Base-by-base conservation (phyloP, 371 early-diverging fungal species). In the Entomophthora muscae region DNA sequence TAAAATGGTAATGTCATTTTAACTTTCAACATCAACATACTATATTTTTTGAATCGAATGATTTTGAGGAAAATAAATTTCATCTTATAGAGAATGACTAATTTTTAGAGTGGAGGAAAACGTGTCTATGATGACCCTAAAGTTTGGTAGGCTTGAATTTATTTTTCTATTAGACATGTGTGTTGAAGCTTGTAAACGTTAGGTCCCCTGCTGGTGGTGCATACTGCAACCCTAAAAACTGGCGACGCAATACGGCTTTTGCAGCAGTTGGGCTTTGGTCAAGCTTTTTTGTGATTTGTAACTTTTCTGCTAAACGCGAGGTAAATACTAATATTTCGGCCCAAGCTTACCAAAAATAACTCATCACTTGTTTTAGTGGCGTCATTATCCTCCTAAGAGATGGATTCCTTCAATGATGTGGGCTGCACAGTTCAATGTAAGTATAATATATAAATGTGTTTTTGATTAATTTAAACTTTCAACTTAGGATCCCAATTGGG, bases 361-460 rank as follows among this genome's bases (percentile, higher is more conserved):
- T 28, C 17, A 28, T 3, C 10, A n/a, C 3, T 29, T 13, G 10
- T 57, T 61, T 23, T 61, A 66, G 66, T 66, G 66, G 64, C 24
- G 66, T 21, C 57, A 63, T 63, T 59, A 53, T 30, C 32, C 64
- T 26, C 66, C 66, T n/a, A 66, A 52, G 31, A 17, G 59, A 42
- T 66, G 66, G 66, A 66, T 66, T 53, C 66, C 66, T 26, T 66
- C 66, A n/a, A 66, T 66, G 66, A 57, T 66, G 59, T 57, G 57
- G 57, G 57, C 57, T 28, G 10, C 29, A 12, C 57, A 57, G 22
- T 57, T 57, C 57, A 57, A 57, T 57, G 57, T 57, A 57, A 57
- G 3, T 57, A 29, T 57, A 10, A 57, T 28, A n/a, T n/a, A n/a
- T 29, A 10, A 3, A 2, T 3, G 26, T 57, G 3, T 26, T 57